phyloP scores from a whole-genome alignment of 1,284 basidiomycete species.

The Thecaphora thlaspeos region DNA sequence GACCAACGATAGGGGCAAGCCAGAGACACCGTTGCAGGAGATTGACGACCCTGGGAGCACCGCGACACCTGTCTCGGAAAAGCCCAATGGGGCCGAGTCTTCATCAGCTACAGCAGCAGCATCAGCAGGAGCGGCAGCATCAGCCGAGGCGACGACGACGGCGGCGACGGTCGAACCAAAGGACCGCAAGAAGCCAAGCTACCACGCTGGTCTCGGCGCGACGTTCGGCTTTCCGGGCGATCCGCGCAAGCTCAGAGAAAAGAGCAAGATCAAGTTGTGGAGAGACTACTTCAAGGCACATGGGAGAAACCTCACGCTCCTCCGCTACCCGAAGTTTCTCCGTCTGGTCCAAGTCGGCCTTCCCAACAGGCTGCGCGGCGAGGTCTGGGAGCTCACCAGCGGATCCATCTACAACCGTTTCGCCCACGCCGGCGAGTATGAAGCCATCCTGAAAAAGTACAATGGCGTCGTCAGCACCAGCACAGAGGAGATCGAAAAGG shows the following conservation, averaged over 20 bases:
- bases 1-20: constrained; percentile 49
- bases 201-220: constrained; percentile 49
- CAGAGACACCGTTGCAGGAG: constrained; percentile 15
- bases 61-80: not conserved
- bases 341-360: constrained; percentile 94
- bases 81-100: not conserved
- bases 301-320: constrained; percentile 83
- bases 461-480: constrained; percentile 78
- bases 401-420: constrained; percentile 87
- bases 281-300: constrained; percentile 73
- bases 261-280: constrained; percentile 97
- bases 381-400: constrained; percentile 97
- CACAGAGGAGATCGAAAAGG: constrained; percentile 99
- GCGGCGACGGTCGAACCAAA: constrained; percentile 4
- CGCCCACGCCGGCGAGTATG: constrained; percentile 80
- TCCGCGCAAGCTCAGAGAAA: constrained; percentile 67
- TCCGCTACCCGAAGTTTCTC: constrained; percentile 94
- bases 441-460: constrained; percentile 75
- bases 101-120: not conserved
- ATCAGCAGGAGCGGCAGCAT: constrained; percentile 10
- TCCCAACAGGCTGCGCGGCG: constrained; percentile 89
- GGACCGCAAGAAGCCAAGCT: constrained; percentile 25
- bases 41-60: constrained; percentile 1
- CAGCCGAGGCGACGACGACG: constrained; percentile 7
- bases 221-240: constrained; percentile 58